A percentile compares a stretch with the other conserved stretches of the same genome.
phyloP scores from a whole-genome alignment of 148 eudicot species.

The Nepenthes mirabilis region DNA sequence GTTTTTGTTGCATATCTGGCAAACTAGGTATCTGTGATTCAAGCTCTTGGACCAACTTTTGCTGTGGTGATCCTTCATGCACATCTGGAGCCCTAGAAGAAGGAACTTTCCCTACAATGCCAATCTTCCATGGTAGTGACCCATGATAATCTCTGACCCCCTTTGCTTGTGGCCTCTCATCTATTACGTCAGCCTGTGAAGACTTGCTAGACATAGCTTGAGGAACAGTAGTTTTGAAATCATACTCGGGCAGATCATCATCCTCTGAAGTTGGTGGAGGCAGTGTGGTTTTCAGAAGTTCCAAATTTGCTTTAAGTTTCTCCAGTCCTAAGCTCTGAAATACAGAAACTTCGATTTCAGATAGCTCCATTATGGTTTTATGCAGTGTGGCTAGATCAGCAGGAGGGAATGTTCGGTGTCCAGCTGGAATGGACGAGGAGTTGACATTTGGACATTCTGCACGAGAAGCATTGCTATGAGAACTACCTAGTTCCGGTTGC shows the following conservation, averaged over 20 bases:
- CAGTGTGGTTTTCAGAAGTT: conserved; percentile 14
- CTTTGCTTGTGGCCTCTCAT: conserved; percentile 4
- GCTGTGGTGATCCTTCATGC: conserved; percentile 7
- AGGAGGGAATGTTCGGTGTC: conserved; percentile 4
- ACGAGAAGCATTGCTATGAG: conserved; percentile 2
- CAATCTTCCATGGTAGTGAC: neutral
- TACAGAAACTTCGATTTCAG: conserved; percentile 11
- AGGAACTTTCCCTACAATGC: neutral
- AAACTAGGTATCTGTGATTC: conserved; percentile 9
- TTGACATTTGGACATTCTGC: neutral
- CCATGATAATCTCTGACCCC: neutral
- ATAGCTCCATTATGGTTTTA: conserved; percentile 4
- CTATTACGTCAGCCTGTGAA: conserved; percentile 6
- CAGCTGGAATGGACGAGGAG: neutral
- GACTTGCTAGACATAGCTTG: conserved; percentile 9
- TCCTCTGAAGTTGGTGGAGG: conserved; percentile 17
- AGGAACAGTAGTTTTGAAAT: conserved; percentile 30
- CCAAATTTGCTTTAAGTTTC: conserved; percentile 15
- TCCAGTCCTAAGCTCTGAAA: conserved; percentile 5
- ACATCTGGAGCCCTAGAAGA: conserved; percentile 7
- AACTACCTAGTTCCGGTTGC: conserved; percentile 4
- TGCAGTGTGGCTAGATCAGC: conserved; percentile 6
- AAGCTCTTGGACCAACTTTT: conserved; percentile 7
- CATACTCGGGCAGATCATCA: conserved; percentile 82
- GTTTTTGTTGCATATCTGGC: conserved; percentile 10